Conservation (phyloP, 179 eudicot species). For the Spinacia oleracea region DNA sequence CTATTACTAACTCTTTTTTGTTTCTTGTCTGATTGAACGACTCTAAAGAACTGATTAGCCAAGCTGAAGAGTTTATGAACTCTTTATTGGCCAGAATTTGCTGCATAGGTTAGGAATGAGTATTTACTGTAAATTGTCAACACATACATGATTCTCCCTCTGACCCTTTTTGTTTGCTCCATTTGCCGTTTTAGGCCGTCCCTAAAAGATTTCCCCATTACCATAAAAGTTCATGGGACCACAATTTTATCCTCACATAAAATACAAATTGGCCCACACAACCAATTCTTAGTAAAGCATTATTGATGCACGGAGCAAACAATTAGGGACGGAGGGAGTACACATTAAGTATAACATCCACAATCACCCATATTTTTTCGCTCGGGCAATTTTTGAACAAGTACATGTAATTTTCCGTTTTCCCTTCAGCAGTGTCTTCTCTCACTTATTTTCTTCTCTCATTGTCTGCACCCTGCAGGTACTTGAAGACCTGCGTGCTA, state of each 20-base stretch:
- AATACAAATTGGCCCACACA: too few relatives aligned
- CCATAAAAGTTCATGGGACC: too few relatives aligned
- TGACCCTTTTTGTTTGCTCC: too few relatives aligned
- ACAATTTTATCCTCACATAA: too few relatives aligned
- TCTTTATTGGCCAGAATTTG: neutral
- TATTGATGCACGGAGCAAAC: too few relatives aligned
- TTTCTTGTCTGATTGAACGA: neutral
- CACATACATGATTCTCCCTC: too few relatives aligned
- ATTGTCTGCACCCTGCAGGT: constrained; percentile 50
- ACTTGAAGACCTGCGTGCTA: constrained; percentile 79
- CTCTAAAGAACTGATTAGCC: neutral
- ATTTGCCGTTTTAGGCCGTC: too few relatives aligned
- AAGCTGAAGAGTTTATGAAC: neutral
- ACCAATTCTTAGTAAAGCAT: too few relatives aligned
- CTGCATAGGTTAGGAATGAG: neutral
- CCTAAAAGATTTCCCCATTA: too few relatives aligned
- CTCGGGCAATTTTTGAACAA: neutral
- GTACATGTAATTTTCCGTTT: neutral
- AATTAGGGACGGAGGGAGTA: too few relatives aligned
- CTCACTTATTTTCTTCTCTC: constrained; percentile 8
- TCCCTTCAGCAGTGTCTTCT: constrained; percentile 1
- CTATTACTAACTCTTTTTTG: neutral
- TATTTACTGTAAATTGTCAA: neutral
- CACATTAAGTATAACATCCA: neutral
- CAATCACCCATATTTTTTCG: neutral